Evolutionary conservation across 2,329 filamentous ascomycete genomes (phyloP).

Genomic region (Sporothrix dimorphospora): DNA sequence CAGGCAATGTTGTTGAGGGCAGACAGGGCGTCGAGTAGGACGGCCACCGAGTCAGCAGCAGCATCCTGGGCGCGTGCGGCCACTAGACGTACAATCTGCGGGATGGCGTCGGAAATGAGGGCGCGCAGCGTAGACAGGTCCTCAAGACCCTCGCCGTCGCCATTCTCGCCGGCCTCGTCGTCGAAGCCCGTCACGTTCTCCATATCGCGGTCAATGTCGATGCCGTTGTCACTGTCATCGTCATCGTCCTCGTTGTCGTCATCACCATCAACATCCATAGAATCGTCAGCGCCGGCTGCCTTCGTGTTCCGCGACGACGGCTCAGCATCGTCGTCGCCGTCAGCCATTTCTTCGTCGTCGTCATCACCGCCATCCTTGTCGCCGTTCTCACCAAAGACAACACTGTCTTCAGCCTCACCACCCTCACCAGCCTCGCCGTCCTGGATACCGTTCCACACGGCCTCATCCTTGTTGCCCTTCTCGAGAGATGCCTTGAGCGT

Average conservation of each 20-base stretch:
- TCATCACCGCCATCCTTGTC: conserved; percentile 39
- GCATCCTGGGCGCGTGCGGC: conserved; percentile 42
- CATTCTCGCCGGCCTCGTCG: conserved; percentile 45
- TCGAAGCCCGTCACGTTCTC: conserved; percentile 61
- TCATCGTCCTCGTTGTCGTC: conserved; percentile 38
- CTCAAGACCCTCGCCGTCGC: conserved; percentile 50
- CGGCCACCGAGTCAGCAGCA: conserved; percentile 46
- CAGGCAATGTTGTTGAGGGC: conserved; percentile 70
- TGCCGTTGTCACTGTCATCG: conserved; percentile 34
- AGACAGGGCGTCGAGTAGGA: conserved; percentile 60
- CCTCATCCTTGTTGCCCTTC: conserved; percentile 47
- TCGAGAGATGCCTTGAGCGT: conserved; percentile 57
- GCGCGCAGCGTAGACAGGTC: conserved; percentile 58
- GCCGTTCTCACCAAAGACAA: conserved; percentile 43
- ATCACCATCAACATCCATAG: conserved; percentile 39
- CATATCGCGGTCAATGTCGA: conserved; percentile 56
- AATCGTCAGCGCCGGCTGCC: conserved; percentile 41
- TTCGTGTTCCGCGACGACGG: conserved; percentile 36
- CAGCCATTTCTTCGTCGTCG: conserved; percentile 62
- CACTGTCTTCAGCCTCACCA: conserved; percentile 42
- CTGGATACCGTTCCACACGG: conserved; percentile 42
- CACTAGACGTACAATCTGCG: conserved; percentile 54
- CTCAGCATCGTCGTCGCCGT: conserved; percentile 47
- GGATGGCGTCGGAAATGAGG: conserved; percentile 51
- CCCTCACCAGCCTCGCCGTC: conserved; percentile 42